phyloP scores from a whole-genome alignment of 2,329 filamentous ascomycete species.

The Claviceps digitariae region DNA sequence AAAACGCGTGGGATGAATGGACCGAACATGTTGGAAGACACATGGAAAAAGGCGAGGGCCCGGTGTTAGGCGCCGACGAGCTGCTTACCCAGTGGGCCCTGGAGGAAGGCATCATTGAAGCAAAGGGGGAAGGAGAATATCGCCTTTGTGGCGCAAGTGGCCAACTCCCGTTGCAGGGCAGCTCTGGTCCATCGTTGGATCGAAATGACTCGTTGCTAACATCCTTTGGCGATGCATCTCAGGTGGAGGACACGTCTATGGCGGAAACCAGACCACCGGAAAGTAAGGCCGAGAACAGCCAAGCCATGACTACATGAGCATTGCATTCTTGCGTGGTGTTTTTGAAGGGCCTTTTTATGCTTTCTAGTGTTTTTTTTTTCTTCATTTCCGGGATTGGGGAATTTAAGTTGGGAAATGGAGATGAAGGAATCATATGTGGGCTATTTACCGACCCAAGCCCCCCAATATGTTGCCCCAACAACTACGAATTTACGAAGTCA shows the following conservation, averaged over 20 bases:
- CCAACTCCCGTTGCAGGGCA: constrained; percentile 7
- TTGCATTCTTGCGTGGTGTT: too few relatives aligned
- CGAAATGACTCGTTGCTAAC: constrained; percentile 14
- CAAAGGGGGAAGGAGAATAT: constrained; percentile 41
- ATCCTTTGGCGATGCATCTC: constrained; percentile 9
- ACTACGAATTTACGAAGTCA: constrained; percentile 4
- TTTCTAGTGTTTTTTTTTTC: too few relatives aligned
- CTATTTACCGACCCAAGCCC: background rate
- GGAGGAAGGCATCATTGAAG: constrained; percentile 49
- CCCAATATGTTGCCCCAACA: background rate
- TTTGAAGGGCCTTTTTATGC: too few relatives aligned
- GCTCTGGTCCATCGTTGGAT: constrained; percentile 7
- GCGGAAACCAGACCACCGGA: constrained; percentile 13
- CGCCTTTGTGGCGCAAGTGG: constrained; percentile 27
- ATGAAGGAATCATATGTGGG: background rate
- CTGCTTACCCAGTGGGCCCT: constrained; percentile 49
- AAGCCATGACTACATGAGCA: background rate
- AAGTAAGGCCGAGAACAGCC: constrained; percentile 11
- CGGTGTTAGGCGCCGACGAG: constrained; percentile 41
- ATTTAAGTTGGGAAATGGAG: too few relatives aligned
- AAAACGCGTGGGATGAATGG: constrained; percentile 72
- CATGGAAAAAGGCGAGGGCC: constrained; percentile 60
- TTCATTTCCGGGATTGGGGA: too few relatives aligned
- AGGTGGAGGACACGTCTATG: constrained; percentile 11
- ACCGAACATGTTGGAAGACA: constrained; percentile 88